Conservation (phyloP, 192 early-diverging fungal species). For the Mortierella antarctica region DNA sequence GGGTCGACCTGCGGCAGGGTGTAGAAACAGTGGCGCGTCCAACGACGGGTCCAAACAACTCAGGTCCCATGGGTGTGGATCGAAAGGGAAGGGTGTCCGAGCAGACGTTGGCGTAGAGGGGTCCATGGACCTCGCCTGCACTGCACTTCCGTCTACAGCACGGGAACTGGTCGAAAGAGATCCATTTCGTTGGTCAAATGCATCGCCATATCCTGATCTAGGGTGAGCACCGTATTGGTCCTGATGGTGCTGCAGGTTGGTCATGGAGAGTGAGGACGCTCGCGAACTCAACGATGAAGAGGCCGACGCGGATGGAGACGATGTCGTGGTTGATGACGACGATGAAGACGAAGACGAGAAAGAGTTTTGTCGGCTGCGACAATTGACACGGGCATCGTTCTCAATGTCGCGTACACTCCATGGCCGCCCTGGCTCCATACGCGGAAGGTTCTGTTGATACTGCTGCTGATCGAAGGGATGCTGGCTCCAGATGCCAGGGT, state of each 20-base stretch:
- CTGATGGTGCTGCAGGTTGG: background rate
- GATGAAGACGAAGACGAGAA: conserved; percentile 3
- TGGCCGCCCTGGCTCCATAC: conserved; percentile 20
- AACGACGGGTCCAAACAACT: too few relatives aligned
- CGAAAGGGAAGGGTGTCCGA: too few relatives aligned
- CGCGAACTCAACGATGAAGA: background rate
- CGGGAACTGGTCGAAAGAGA: background rate
- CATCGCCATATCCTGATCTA: background rate
- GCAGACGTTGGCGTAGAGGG: too few relatives aligned
- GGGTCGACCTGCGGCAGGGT: background rate
- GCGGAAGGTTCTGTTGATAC: conserved; percentile 7
- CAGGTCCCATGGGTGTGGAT: too few relatives aligned
- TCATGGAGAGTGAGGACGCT: background rate
- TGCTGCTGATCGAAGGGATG: background rate
- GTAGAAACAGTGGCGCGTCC: too few relatives aligned
- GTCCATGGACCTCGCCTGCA: too few relatives aligned
- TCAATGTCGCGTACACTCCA: conserved; percentile 49
- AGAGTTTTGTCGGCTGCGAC: conserved; percentile 41
- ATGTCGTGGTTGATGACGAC: background rate
- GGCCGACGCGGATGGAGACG: background rate
- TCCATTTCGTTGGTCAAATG: conserved; percentile 1
- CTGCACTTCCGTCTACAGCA: background rate
- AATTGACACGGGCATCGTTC: conserved; percentile 32
- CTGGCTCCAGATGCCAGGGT: background rate
- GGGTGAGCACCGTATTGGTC: background rate